phyloP scores from a whole-genome alignment of 2,329 filamentous ascomycete species.

The Penicillium sclerotiorum region DNA sequence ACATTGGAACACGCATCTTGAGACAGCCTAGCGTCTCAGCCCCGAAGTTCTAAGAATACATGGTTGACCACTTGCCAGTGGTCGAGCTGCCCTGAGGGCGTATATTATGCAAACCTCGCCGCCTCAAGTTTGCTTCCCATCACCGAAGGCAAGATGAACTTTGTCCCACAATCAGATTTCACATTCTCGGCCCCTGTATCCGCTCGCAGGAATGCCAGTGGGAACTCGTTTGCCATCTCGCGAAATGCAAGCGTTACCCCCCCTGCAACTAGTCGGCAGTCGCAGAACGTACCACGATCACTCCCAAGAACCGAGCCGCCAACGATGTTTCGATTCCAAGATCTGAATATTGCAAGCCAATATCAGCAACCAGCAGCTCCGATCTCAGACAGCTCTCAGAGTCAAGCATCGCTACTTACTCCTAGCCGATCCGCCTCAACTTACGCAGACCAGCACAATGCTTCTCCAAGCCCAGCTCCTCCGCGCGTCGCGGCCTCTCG shows the following conservation, averaged over 20 bases:
- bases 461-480: slow-evolving; percentile 10
- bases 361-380: too few species aligned
- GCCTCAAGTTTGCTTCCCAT: background rate
- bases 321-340: background rate
- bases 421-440: background rate
- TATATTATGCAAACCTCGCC: background rate
- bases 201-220: background rate
- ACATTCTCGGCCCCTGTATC: background rate
- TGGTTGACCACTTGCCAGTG: background rate
- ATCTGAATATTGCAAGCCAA: background rate
- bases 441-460: slow-evolving; percentile 13
- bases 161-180: background rate
- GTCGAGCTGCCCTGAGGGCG: background rate
- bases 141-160: background rate
- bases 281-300: background rate
- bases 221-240: background rate
- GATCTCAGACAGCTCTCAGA: background rate
- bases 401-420: background rate
- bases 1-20: background rate
- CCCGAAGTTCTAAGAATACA: background rate
- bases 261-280: background rate
- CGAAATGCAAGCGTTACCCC: background rate
- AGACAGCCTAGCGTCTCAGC: background rate
- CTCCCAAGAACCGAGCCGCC: background rate
- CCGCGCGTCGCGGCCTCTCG: background rate